These are phyloP conservation scores for Calycina marina DNA, from an alignment of 2,329 filamentous ascomycete genomes.

Conservation along the genomic window DNA sequence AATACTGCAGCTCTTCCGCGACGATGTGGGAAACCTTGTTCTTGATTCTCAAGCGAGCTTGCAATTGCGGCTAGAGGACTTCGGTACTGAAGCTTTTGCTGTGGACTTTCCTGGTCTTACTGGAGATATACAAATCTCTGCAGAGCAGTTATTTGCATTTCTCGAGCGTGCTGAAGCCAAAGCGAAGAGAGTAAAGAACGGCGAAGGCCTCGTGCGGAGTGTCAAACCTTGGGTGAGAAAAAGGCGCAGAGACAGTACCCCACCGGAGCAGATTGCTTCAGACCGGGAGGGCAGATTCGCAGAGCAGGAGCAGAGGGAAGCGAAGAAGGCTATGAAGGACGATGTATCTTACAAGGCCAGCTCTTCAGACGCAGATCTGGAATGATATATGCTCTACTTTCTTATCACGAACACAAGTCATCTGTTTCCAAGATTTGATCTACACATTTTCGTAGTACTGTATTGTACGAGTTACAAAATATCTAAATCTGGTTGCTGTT, in stretches of 20 bases:
- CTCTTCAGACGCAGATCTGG: constrained; percentile 3
- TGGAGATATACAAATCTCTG: constrained; percentile 3
- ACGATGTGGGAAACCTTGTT: constrained; percentile 8
- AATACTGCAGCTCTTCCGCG: no score
- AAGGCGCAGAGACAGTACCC: constrained; percentile 10
- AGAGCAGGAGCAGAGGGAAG: constrained; percentile 10
- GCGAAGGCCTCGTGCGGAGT: constrained; percentile 4
- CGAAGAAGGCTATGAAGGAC: constrained; percentile 10
- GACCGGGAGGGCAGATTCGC: constrained; percentile 11
- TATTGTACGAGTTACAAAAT: no score
- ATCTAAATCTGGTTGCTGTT: no score
- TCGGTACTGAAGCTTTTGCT: constrained; percentile 6
- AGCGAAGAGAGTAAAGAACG: constrained; percentile 6
- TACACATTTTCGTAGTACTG: no score
- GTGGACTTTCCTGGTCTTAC: constrained; percentile 4
- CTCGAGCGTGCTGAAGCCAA: constrained; percentile 6
- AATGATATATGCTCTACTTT: not conserved
- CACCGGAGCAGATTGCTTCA: constrained; percentile 11
- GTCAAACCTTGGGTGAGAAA: constrained; percentile 10
- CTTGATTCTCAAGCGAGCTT: constrained; percentile 8
- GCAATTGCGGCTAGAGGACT: constrained; percentile 4
- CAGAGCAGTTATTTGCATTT: constrained; percentile 3
- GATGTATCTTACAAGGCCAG: constrained; percentile 10
- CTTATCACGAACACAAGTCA: no score
- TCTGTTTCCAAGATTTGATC: no score